Percentiles rank a stretch among this genome's conserved stretches.
Evolutionary conservation across 495 filamentous ascomycete genomes (phyloP).

Genomic region (Neurospora discreta): DNA sequence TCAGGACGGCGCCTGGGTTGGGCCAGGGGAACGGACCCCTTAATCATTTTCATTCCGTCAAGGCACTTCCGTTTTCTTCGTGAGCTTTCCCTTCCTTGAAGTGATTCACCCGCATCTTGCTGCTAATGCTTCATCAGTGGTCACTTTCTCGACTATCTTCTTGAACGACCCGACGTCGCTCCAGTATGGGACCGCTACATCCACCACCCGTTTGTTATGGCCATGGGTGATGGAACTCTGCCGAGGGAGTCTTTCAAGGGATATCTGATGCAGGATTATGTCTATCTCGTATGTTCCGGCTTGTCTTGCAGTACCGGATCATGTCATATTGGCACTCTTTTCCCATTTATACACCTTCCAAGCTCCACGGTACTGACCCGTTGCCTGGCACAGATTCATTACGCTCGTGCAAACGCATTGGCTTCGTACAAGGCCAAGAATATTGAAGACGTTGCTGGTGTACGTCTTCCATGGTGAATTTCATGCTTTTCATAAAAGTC

Average conservation of each 20-base stretch:
- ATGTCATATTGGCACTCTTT: neutral
- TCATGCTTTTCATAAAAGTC: neutral
- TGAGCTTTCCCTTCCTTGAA: conserved; percentile 32
- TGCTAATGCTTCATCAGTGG: conserved; percentile 37
- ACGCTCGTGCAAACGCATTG: conserved; percentile 72
- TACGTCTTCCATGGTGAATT: conserved; percentile 15
- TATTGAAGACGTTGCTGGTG: conserved; percentile 60
- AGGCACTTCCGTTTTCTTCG: conserved; percentile 72
- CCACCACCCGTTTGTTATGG: conserved; percentile 67
- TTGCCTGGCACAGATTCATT: conserved; percentile 52
- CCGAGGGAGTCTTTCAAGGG: conserved; percentile 65
- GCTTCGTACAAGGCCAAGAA: conserved; percentile 69
- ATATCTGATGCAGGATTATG: conserved; percentile 82
- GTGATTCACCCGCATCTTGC: conserved; percentile 3
- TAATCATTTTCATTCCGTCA: conserved; percentile 85
- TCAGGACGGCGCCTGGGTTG: conserved; percentile 59
- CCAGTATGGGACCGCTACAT: conserved; percentile 60
- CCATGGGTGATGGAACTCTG: conserved; percentile 64
- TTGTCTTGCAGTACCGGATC: neutral
- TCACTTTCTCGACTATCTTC: conserved; percentile 71
- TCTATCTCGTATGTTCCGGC: conserved; percentile 56
- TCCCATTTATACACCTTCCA: neutral
- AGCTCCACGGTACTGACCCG: neutral
- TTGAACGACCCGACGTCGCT: conserved; percentile 64
- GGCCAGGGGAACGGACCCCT: conserved; percentile 81